A percentile compares a stretch with the other conserved stretches of the same genome.
Evolutionary conservation across 2,329 filamentous ascomycete species (phyloP).

Genomic region (Fusarium piperis): DNA sequence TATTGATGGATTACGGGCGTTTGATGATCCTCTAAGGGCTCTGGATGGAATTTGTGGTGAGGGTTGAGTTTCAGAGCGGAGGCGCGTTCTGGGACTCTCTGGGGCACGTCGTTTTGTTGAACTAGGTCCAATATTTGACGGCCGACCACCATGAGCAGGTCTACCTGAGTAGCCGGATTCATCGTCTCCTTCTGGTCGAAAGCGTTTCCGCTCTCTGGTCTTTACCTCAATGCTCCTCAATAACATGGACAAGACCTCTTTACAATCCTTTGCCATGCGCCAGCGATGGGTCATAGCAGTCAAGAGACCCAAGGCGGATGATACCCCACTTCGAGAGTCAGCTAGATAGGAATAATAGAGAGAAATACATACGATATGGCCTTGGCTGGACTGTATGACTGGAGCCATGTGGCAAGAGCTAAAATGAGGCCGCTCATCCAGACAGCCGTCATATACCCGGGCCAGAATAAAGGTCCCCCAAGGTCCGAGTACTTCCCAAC

Average conservation of each 20-base stretch:
- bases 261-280: background rate
- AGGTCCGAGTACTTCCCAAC: slow-evolving; percentile 22
- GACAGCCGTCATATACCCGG: slow-evolving; percentile 46
- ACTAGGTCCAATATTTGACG: background rate
- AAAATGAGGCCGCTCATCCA: slow-evolving; percentile 52
- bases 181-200: background rate
- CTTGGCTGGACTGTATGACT: slow-evolving; percentile 40
- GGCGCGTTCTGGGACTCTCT: background rate
- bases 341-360: background rate
- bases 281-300: background rate
- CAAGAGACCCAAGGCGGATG: background rate
- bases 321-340: background rate
- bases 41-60: background rate
- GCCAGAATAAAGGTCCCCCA: slow-evolving; percentile 42
- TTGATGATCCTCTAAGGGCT: background rate
- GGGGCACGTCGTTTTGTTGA: background rate
- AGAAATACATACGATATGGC: slow-evolving; percentile 12
- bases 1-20: background rate
- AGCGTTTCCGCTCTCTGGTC: background rate
- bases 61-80: background rate
- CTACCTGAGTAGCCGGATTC: background rate
- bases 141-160: background rate
- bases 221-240: background rate
- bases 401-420: slow-evolving; percentile 46
- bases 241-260: background rate